phyloP scores from a whole-genome alignment of 2,329 filamentous ascomycete species.

The Didymella sp. region DNA sequence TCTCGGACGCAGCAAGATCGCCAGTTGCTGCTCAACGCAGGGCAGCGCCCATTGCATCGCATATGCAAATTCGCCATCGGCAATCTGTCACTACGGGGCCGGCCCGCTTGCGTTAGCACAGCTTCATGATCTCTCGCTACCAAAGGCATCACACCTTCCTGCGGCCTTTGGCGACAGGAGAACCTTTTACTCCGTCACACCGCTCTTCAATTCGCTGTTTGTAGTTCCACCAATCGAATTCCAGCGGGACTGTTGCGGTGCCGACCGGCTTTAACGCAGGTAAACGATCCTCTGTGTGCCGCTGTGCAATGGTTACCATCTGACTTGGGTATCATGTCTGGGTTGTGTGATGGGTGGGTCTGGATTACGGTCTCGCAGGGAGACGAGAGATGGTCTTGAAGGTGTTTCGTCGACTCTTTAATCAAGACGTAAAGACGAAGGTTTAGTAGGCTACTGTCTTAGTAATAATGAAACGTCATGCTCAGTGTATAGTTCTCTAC shows the following conservation, averaged over 20 bases:
- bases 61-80: neutral
- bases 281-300: neutral
- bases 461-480: no score
- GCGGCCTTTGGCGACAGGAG: neutral
- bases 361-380: neutral
- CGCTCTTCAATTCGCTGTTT: neutral
- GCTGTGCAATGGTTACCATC: neutral
- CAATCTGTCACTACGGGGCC: slow-evolving; percentile 3
- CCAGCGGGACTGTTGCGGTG: neutral
- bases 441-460: no score
- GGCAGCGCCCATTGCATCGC: neutral
- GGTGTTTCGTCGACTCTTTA: neutral
- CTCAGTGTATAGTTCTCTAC: no score
- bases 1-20: neutral
- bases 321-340: neutral
- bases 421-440: no score
- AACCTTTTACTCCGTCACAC: neutral
- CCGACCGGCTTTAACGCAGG: neutral
- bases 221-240: neutral
- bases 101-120: neutral
- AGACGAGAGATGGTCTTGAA: neutral
- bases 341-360: neutral
- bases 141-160: neutral
- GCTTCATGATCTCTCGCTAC: neutral
- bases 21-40: neutral